Evolutionary conservation across 805 yeast genomes (phyloP), one percentile per base, ranked within the genome.

Genomic region (Ascoidea rubescens): DNA sequence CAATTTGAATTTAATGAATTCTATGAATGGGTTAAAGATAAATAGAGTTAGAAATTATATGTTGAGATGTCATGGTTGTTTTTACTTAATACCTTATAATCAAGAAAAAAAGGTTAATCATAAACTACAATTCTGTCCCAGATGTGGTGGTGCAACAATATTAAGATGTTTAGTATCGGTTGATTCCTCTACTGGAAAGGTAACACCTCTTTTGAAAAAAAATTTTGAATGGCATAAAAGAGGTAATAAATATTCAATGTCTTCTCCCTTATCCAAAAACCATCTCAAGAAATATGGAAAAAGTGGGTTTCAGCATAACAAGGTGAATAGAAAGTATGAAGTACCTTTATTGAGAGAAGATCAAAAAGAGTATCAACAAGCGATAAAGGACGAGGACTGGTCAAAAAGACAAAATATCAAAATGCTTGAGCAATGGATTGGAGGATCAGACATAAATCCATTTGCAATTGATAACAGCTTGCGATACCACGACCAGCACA

Each of bases 51-150:
- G 95, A 64, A 87, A 84, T 70, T 90, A 87, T 65, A 91, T 91
- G 97, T 76, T 87, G 62, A 75, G 99, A 67, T 93, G 99, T 67
- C 96, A 93, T 66, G 99, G 97, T 0, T 93, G 99, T 70, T 93
- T 93, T 78, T 72, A 77, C 54, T 72, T 93, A 64, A 70, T 82
- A 12, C 90, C 96, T 5, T 73, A 87, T 52, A 87, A 91, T 31
- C 84, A 82, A 60, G 75, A 78, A 56, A 90, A 90, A 1, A 76
- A 74, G 46, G 80, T 90, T 48, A 79, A 79, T 60, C 96, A 89
- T 67, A 37, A 37, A 37, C 8, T 37, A 10, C 43, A 37, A 37
- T 93, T 93, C 71, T 93, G 99, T 66, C 86, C 96, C 14, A 77
- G 80, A 51, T 93, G 99, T 74, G 99, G 99, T 55, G 96, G 97